A percentile compares a stretch with the other conserved stretches of the same genome.
These are phyloP conservation scores for Lagenidium sp. DNA, from an alignment of 352 stramenopile genomes.

Conservation along the genomic window DNA sequence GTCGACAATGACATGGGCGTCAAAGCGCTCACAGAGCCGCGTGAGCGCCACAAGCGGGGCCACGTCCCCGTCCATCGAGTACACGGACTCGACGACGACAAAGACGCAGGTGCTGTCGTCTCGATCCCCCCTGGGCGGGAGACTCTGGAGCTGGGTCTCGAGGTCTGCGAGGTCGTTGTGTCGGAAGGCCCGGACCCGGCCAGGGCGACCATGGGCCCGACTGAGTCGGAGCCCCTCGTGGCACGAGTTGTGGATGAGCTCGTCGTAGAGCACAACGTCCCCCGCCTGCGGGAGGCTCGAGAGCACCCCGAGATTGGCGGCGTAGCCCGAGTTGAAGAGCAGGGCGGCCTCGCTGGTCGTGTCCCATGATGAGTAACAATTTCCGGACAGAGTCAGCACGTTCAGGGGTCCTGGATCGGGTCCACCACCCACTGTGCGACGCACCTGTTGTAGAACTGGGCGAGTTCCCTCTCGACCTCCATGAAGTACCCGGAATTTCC, in stretches of 20 bases:
- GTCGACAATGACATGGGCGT: conserved; percentile 92
- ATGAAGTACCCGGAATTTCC: conserved; percentile 88
- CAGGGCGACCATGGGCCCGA: conserved; percentile 38
- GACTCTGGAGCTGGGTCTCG: conserved; percentile 39
- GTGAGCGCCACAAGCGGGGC: conserved; percentile 86
- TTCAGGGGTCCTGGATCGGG: no score
- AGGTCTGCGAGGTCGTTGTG: conserved; percentile 92
- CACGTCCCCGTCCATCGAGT: conserved; percentile 98
- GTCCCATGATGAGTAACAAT: background rate
- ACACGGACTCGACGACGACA: conserved; percentile 97
- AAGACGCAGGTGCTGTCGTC: conserved; percentile 49
- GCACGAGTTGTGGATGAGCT: conserved; percentile 96
- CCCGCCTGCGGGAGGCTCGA: conserved; percentile 83
- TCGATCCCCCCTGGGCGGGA: no score
- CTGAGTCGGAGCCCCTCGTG: conserved; percentile 91
- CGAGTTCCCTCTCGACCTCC: conserved; percentile 78
- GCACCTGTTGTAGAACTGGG: conserved; percentile 83
- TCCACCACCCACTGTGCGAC: background rate
- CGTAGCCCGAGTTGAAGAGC: conserved; percentile 96
- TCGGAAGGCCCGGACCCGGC: conserved; percentile 49
- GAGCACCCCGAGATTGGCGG: conserved; percentile 93
- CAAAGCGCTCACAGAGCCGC: conserved; percentile 61
- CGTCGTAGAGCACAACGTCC: conserved; percentile 94
- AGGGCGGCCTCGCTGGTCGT: conserved; percentile 74
- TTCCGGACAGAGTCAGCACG: background rate